phyloP scores from a whole-genome alignment of 2,329 filamentous ascomycete genomes.

The Trichoderma lentiforme region DNA sequence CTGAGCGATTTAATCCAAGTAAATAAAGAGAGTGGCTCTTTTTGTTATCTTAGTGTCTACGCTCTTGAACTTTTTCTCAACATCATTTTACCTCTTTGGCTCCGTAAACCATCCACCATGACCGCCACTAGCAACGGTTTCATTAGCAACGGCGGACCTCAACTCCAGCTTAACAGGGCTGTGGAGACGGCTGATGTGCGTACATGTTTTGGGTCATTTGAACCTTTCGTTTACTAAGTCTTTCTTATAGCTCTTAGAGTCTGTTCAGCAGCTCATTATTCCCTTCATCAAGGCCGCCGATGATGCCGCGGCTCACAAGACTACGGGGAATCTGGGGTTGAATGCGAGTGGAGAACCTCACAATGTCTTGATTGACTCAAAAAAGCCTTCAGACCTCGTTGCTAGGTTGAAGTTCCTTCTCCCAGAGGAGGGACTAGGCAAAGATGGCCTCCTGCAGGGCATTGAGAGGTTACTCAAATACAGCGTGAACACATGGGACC shows the following conservation, averaged over 20 bases:
- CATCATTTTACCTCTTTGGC: not conserved
- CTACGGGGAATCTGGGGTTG: conserved; percentile 47
- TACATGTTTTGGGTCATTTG: not conserved
- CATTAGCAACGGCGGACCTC: conserved; percentile 25
- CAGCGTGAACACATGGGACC: conserved; percentile 98
- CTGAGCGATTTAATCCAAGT: not conserved
- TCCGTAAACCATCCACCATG: not conserved
- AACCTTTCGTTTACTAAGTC: not conserved
- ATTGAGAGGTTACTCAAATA: conserved; percentile 72
- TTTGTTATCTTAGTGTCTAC: not conserved
- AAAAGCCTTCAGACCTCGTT: conserved; percentile 55
- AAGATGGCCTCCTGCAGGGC: conserved; percentile 69
- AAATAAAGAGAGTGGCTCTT: not conserved
- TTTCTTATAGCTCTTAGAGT: conserved; percentile 57
- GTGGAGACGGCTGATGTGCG: conserved; percentile 28
- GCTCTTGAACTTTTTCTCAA: not conserved
- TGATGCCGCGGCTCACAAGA: conserved; percentile 52
- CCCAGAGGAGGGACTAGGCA: conserved; percentile 58
- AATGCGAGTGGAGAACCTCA: conserved; percentile 38
- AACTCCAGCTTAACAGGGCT: conserved; percentile 30
- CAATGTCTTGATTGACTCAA: conserved; percentile 62
- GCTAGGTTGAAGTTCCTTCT: conserved; percentile 57
- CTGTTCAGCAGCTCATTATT: conserved; percentile 65
- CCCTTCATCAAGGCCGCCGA: conserved; percentile 71
- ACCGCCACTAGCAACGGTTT: conserved; percentile 10